A percentile compares a stretch with the other conserved stretches of the same genome.
phyloP scores from a whole-genome alignment of 2,329 filamentous ascomycete species.

The Aureobasidium sp. region DNA sequence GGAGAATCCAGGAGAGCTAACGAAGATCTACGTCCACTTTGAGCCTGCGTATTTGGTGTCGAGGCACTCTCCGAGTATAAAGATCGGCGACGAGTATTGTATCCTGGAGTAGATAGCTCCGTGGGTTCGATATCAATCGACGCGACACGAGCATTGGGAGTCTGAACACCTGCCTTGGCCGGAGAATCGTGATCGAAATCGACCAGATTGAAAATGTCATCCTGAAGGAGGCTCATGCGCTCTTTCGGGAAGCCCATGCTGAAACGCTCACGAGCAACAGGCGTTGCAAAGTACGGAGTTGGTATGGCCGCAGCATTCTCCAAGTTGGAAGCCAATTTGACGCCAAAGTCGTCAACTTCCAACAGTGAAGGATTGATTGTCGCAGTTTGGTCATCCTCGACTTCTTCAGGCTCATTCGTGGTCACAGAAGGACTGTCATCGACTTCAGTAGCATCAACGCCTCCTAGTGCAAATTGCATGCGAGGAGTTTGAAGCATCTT shows the following conservation, averaged over 20 bases:
- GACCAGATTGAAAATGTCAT: conserved; percentile 16
- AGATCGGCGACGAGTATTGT: background rate
- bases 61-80: background rate
- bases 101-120: conserved; percentile 10
- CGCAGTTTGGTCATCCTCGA: background rate
- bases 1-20: conserved; percentile 24
- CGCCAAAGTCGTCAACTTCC: conserved; percentile 16
- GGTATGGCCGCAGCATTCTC: conserved; percentile 15
- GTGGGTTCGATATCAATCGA: too few relatives aligned
- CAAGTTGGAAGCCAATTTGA: conserved; percentile 9
- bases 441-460: background rate
- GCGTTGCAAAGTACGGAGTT: conserved; percentile 13
- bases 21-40: background rate
- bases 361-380: conserved; percentile 17
- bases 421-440: conserved; percentile 3
- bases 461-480: conserved; percentile 23
- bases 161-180: background rate
- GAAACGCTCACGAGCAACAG: conserved; percentile 4
- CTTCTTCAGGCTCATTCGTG: background rate
- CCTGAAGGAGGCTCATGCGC: conserved; percentile 18
- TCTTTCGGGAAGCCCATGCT: conserved; percentile 17
- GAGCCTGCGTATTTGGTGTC: background rate
- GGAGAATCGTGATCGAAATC: conserved; percentile 15
- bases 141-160: background rate
- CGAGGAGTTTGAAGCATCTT: conserved; percentile 24